Percentiles rank a stretch among this genome's conserved stretches.
phyloP scores from a whole-genome alignment of 441 rosid genomes.

The Bruguiera hainesii region DNA sequence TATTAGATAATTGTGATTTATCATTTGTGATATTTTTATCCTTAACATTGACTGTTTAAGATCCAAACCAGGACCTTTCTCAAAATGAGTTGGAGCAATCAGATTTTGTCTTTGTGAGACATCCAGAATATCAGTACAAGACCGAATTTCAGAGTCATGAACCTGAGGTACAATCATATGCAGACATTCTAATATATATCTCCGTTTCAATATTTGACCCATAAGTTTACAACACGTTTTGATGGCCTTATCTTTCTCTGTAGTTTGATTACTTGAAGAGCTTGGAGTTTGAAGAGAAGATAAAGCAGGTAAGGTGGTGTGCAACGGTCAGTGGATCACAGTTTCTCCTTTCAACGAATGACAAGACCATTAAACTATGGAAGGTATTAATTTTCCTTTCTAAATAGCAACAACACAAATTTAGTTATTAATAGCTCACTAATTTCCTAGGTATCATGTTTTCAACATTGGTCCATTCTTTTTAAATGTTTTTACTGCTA shows the following conservation, averaged over 20 bases:
- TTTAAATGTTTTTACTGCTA: conserved; percentile 11
- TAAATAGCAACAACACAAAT: neutral
- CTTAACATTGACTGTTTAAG: conserved; percentile 33
- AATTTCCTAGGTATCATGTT: neutral
- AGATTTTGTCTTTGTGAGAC: conserved; percentile 34
- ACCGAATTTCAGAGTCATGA: conserved; percentile 77
- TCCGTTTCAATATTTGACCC: neutral
- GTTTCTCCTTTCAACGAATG: conserved; percentile 63
- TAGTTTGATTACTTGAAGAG: conserved; percentile 77
- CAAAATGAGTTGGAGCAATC: conserved; percentile 47
- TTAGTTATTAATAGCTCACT: neutral
- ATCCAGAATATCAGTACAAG: conserved; percentile 53
- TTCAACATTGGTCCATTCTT: neutral
- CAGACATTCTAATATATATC: neutral
- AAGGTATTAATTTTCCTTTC: conserved; percentile 37
- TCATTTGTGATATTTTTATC: conserved; percentile 20
- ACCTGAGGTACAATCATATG: conserved; percentile 47
- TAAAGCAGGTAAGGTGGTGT: conserved; percentile 62
- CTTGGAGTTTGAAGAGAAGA: conserved; percentile 74
- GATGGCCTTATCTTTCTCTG: conserved; percentile 10
- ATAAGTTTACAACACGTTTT: neutral
- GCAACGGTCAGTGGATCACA: conserved; percentile 41
- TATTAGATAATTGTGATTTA: conserved; percentile 2
- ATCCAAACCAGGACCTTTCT: conserved; percentile 24
- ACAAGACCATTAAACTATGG: conserved; percentile 73